Conservation (phyloP, 1,284 basidiomycete genomes). For the Athelia sp. region DNA sequence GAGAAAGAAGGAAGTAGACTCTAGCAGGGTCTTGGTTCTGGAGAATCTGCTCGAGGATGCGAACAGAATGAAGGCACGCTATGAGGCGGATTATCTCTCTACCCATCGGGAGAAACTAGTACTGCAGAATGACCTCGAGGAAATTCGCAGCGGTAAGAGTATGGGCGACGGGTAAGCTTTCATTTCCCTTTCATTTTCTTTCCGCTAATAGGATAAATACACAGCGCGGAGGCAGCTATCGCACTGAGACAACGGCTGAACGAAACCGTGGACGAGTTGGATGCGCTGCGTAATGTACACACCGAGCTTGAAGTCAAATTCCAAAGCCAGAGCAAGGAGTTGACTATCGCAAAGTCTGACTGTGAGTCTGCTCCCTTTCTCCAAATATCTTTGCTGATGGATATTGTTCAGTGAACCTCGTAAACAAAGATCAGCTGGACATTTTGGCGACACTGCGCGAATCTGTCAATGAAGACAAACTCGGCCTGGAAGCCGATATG, state of each 20-base stretch:
- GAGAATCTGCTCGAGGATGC: constrained; percentile 91
- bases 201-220: constrained; percentile 7
- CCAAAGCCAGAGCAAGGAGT: constrained; percentile 61
- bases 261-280: constrained; percentile 82
- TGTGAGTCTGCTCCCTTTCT: constrained; percentile 41
- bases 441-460: constrained; percentile 81
- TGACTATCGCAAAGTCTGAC: constrained; percentile 85
- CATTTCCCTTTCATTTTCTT: constrained; percentile 2
- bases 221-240: constrained; percentile 83
- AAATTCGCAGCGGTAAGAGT: constrained; percentile 81
- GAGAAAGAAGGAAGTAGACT: constrained; percentile 70
- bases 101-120: constrained; percentile 83
- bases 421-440: constrained; percentile 83
- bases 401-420: constrained; percentile 58
- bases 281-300: constrained; percentile 63
- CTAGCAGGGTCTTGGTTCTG: constrained; percentile 73
- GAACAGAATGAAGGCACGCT: constrained; percentile 83
- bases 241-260: constrained; percentile 85
- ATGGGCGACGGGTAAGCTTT: constrained; percentile 72
- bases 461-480: constrained; percentile 86
- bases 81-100: constrained; percentile 85
- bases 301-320: constrained; percentile 70
- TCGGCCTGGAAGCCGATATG: constrained; percentile 66
- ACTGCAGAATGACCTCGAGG: constrained; percentile 79
- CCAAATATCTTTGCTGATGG: constrained; percentile 1